Evolutionary conservation across 148 eudicot genomes (phyloP).

Genomic region (Rhododendron simsii): DNA sequence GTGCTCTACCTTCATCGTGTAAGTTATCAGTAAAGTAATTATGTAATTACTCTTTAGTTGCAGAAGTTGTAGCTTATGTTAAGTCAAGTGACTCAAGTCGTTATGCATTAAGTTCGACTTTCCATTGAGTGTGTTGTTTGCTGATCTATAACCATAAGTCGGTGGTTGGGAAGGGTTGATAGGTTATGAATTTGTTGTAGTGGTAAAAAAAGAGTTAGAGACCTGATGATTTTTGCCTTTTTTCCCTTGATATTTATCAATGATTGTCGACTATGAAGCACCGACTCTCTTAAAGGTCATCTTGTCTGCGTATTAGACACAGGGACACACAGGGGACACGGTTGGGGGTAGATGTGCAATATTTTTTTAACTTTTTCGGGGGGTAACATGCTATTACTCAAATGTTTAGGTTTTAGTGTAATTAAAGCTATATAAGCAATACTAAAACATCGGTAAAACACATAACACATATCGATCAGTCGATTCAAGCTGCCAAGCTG

Average conservation of each 20-base stretch:
- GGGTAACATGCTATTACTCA: not conserved
- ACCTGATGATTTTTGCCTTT: not conserved
- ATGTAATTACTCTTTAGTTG: not conserved
- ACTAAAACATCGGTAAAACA: not conserved
- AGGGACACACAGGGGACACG: not conserved
- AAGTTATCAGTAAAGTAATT: not conserved
- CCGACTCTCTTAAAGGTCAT: not conserved
- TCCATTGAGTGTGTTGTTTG: not conserved
- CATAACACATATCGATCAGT: not conserved
- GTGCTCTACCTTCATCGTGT: not conserved
- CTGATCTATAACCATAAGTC: not conserved
- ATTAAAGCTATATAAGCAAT: not conserved
- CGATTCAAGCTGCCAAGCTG: not conserved
- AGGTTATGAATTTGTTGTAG: not conserved
- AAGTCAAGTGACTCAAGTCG: not conserved
- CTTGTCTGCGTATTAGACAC: not conserved
- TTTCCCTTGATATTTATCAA: not conserved
- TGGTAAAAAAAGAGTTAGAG: not conserved
- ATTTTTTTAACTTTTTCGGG: no score
- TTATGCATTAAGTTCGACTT: not conserved
- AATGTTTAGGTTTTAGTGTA: not conserved
- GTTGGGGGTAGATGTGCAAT: not conserved
- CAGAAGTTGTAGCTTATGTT: not conserved
- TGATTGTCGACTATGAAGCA: not conserved
- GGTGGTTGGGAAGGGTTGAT: not conserved